Evolutionary conservation across 768 basidiomycete species (phyloP).

Genomic region (Nevesoporus exiguus): DNA sequence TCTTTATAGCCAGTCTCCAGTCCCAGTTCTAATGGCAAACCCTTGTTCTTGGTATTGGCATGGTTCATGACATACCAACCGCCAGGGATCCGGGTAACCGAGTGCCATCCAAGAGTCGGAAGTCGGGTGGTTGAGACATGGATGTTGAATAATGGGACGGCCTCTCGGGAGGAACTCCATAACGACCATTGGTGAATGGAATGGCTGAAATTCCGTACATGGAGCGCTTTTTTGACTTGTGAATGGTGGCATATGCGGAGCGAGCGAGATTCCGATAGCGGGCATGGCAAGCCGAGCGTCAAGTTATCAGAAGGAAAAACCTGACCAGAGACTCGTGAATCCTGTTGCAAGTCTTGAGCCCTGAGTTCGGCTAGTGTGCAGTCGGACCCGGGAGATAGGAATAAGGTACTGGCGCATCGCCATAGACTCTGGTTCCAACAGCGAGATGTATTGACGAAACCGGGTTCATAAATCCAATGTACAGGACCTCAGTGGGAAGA

Average conservation of each 20-base stretch:
- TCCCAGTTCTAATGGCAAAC: background rate
- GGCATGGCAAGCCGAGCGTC: background rate
- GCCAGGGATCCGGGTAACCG: slow-evolving; percentile 10
- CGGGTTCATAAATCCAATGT: background rate
- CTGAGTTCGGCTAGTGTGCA: background rate
- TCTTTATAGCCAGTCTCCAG: slow-evolving; percentile 13
- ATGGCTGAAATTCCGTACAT: background rate
- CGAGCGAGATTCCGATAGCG: background rate
- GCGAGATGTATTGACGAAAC: background rate
- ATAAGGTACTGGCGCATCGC: background rate
- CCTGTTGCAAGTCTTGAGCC: background rate
- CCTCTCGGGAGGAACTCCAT: background rate
- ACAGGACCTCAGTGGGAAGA: background rate
- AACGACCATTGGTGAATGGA: slow-evolving; percentile 1
- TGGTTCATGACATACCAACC: slow-evolving; percentile 14
- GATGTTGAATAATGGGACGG: background rate
- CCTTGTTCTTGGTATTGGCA: slow-evolving; percentile 13
- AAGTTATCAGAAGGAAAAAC: slow-evolving; percentile 6
- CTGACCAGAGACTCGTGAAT: background rate
- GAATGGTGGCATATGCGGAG: background rate
- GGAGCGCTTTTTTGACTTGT: background rate
- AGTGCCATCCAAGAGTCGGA: slow-evolving; percentile 2
- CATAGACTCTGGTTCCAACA: background rate
- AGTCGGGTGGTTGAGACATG: background rate
- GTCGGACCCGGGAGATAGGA: background rate